These are phyloP conservation scores for Rhododendron simsii DNA, from an alignment of 148 eudicot genomes.

Conservation along the genomic window DNA sequence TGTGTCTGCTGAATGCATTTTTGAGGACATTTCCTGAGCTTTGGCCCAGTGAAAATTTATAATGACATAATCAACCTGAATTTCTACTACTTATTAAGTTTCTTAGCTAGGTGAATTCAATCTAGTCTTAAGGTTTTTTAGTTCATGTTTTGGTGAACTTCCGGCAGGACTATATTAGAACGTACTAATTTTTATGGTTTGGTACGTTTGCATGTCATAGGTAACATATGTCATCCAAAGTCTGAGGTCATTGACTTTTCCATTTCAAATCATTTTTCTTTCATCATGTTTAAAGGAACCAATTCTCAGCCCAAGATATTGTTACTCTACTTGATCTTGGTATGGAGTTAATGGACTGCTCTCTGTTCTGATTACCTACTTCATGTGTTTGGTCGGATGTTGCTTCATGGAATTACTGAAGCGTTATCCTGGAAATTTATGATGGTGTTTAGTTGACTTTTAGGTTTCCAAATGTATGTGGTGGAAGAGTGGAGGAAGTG, in stretches of 20 bases:
- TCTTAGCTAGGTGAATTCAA: neutral
- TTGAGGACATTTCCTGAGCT: neutral
- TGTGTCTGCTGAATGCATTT: neutral
- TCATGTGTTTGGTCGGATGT: neutral
- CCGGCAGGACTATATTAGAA: neutral
- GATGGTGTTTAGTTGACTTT: too few relatives aligned
- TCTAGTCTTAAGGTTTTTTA: neutral
- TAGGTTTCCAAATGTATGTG: neutral
- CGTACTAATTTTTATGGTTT: neutral
- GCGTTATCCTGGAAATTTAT: neutral
- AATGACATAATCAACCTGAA: neutral
- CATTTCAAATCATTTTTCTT: neutral
- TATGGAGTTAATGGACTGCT: neutral
- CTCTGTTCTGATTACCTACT: neutral
- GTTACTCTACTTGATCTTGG: neutral
- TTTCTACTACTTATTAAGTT: neutral
- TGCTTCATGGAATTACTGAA: neutral
- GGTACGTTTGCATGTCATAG: neutral
- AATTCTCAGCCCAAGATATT: neutral
- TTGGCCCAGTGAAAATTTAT: neutral
- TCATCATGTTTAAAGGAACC: neutral
- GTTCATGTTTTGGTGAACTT: neutral
- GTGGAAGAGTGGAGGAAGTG: neutral
- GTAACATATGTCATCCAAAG: neutral
- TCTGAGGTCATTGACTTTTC: neutral